Base-by-base conservation (phyloP, 2,329 filamentous ascomycete species). In the Penicillium olsonii region DNA sequence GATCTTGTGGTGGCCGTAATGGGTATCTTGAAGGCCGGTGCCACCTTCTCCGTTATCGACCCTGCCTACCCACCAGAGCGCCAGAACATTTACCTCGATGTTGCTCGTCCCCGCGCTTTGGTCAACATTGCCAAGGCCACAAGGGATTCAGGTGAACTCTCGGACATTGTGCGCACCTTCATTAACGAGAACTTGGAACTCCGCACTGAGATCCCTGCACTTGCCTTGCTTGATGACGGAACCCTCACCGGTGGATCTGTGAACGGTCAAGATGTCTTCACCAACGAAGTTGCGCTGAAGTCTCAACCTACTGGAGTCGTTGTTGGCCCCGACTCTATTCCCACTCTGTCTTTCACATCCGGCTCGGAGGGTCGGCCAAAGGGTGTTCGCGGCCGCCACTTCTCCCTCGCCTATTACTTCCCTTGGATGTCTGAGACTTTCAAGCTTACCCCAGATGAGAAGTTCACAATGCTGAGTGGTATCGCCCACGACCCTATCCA, bases 341-440 rank as follows among this genome's bases (percentile, higher is more conserved):
- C 87, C 2, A 95, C 87, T 0, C 75, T 96, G 1, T 82, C 77
- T 22, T 91, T 89, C 67, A 91, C 88, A 1, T 84, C 79, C 6
- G 90, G 91, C 11, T 75, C 72, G 1, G 89, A 95, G 73, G 90
- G 88, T 38, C 78, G 82, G 57, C 91, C 90, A 27, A 96, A 95
- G 76, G 90, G 90, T 59, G 92, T 97, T 11, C 80, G 85, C 48
- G 92, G 92, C 1, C 82, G 92, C 12, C 92, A 97, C 71, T 97
- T 87, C 74, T 88, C 84, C 42, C 76, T 97, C 53, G 83, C 90
- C 1, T 85, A 87, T 62, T 97, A 96, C 74, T 95, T 92, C 66
- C 84, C 86, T 17, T 97, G 91, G 92, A 97, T 97, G 92, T 84
- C 90, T 0, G 75, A 94, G 71, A 84, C 78, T 2, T 97, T 97